A percentile compares a stretch with the other conserved stretches of the same genome.
Conservation (phyloP, 306 rosid genomes). For the Castanea sativa region DNA sequence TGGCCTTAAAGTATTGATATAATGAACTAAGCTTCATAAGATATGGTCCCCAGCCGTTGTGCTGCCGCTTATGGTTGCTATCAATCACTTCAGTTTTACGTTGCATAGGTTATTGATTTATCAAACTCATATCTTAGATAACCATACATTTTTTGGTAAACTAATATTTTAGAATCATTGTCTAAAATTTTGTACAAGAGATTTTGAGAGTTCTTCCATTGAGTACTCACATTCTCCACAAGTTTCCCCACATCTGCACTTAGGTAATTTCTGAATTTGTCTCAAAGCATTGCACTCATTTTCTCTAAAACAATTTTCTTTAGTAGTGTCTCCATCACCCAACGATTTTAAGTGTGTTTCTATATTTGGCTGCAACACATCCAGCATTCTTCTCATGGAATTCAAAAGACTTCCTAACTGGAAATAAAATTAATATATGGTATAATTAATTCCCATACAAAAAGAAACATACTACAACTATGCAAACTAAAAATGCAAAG, state of each 20-base stretch:
- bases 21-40: too few relatives aligned
- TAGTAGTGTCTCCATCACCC: slow-evolving; percentile 7
- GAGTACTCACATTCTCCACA: slow-evolving; percentile 24
- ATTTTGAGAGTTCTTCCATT: not conserved
- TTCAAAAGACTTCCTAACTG: slow-evolving; percentile 29
- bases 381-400: slow-evolving; percentile 30
- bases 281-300: slow-evolving; percentile 14
- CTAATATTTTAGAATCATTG: not conserved
- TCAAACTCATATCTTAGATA: not conserved
- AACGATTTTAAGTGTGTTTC: slow-evolving; percentile 19
- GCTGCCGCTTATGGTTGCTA: too few relatives aligned
- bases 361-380: slow-evolving; percentile 29
- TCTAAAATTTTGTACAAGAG: not conserved
- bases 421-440: not conserved
- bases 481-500: not conserved
- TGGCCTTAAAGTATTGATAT: too few relatives aligned
- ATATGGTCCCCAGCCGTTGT: too few relatives aligned
- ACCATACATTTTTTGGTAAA: not conserved
- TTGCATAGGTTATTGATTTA: too few relatives aligned
- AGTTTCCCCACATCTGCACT: slow-evolving; percentile 32
- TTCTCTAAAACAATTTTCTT: slow-evolving; percentile 28
- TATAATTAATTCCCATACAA: not conserved
- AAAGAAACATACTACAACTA: not conserved
- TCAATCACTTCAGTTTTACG: too few relatives aligned
- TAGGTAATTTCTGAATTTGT: slow-evolving; percentile 27